Percentiles rank a stretch among this genome's conserved stretches.
phyloP scores from a whole-genome alignment of 2,329 filamentous ascomycete species.

The Colletotrichum acutatum region DNA sequence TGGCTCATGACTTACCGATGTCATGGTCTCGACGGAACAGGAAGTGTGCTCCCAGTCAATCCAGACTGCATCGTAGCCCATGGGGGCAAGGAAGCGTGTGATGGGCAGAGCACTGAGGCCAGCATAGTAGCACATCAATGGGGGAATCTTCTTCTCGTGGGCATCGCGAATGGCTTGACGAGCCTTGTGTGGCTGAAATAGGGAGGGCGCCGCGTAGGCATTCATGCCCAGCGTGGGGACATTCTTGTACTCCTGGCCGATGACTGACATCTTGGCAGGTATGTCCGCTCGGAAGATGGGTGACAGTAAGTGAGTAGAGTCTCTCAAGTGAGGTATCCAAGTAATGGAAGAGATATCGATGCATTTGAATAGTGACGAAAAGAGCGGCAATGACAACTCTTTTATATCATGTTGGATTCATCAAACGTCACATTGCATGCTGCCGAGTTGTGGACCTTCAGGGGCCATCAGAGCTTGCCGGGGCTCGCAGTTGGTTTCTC shows the following conservation, averaged over 20 bases:
- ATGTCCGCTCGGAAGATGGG: not conserved
- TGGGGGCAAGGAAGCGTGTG: conserved; percentile 52
- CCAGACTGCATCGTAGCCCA: conserved; percentile 56
- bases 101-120: conserved; percentile 52
- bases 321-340: not conserved
- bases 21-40: conserved; percentile 62
- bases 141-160: conserved; percentile 56
- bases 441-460: not conserved
- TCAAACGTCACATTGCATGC: conserved; percentile 18
- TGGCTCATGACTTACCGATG: conserved; percentile 37
- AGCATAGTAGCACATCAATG: conserved; percentile 54
- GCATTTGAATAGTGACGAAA: not conserved
- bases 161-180: conserved; percentile 58
- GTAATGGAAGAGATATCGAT: not conserved
- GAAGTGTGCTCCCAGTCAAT: conserved; percentile 61
- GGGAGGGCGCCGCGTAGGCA: conserved; percentile 54
- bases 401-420: conserved; percentile 9
- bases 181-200: conserved; percentile 58
- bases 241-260: conserved; percentile 33
- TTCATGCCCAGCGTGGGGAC: conserved; percentile 44
- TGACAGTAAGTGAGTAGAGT: not conserved
- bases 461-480: not conserved
- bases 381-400: not conserved
- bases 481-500: not conserved
- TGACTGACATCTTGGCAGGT: conserved; percentile 22